Conservation (phyloP, 2,329 filamentous ascomycete genomes). For the Cladophialophora immunda region DNA sequence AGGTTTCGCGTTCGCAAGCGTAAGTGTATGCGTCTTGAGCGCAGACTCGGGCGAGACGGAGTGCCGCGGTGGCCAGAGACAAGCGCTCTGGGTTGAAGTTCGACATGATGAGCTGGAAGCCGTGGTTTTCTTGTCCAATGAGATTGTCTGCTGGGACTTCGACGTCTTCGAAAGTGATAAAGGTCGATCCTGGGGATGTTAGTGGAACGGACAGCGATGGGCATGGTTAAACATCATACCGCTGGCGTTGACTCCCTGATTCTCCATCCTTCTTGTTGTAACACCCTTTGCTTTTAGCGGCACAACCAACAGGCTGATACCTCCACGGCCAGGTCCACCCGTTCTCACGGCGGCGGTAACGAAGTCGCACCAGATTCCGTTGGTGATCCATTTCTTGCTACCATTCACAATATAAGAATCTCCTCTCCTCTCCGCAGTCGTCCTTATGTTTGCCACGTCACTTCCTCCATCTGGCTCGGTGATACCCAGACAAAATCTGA, state of each 20-base stretch:
- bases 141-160: slow-evolving; percentile 74
- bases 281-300: slow-evolving; percentile 74
- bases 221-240: slow-evolving; percentile 48
- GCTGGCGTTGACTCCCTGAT: slow-evolving; percentile 73
- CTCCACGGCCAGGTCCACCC: slow-evolving; percentile 71
- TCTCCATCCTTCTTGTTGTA: slow-evolving; percentile 72
- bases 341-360: slow-evolving; percentile 77
- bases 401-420: slow-evolving; percentile 76
- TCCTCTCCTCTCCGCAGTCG: slow-evolving; percentile 72
- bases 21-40: slow-evolving; percentile 69
- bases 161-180: slow-evolving; percentile 80
- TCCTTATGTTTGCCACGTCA: slow-evolving; percentile 77
- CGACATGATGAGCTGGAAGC: slow-evolving; percentile 78
- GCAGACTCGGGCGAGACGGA: slow-evolving; percentile 69
- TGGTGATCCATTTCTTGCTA: slow-evolving; percentile 82
- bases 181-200: slow-evolving; percentile 70
- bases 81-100: slow-evolving; percentile 84
- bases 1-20: slow-evolving; percentile 72
- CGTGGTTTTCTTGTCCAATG: slow-evolving; percentile 73
- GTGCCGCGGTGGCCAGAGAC: slow-evolving; percentile 70
- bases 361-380: slow-evolving; percentile 75
- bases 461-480: slow-evolving; percentile 79
- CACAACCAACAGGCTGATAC: slow-evolving; percentile 73
- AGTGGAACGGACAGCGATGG: slow-evolving; percentile 13
- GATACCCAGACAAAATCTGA: slow-evolving; percentile 77